A percentile compares a stretch with the other conserved stretches of the same genome.
phyloP scores from a whole-genome alignment of 2,329 filamentous ascomycete genomes.

The Colletotrichum sp. region DNA sequence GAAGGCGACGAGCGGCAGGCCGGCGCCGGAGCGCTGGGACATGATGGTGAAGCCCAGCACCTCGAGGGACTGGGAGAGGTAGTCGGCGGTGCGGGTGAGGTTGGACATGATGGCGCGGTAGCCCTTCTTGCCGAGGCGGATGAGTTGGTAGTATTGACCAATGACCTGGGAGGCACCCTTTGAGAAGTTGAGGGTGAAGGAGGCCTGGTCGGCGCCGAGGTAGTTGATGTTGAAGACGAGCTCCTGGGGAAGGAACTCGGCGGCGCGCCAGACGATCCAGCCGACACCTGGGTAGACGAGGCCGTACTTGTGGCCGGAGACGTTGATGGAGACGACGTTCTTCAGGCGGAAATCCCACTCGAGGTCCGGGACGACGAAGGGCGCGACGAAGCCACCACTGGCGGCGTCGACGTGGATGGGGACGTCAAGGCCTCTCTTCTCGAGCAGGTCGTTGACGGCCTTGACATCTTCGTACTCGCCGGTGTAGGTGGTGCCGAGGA shows the following conservation, averaged over 20 bases:
- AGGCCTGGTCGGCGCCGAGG: constrained; percentile 91
- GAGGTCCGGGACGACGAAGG: constrained; percentile 84
- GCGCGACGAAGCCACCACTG: constrained; percentile 89
- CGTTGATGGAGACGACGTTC: constrained; percentile 92
- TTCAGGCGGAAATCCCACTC: constrained; percentile 92
- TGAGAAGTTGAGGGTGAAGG: constrained; percentile 97
- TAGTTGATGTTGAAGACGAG: constrained; percentile 99
- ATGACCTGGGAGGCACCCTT: constrained; percentile 95
- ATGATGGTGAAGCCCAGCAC: constrained; percentile 85
- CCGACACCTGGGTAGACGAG: constrained; percentile 89
- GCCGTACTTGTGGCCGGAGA: constrained; percentile 86
- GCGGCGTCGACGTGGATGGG: constrained; percentile 96
- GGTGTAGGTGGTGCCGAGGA: constrained; percentile 92
- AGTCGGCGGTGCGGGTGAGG: constrained; percentile 87
- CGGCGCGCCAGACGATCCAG: constrained; percentile 88
- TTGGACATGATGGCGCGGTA: constrained; percentile 96
- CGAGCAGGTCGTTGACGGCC: constrained; percentile 84
- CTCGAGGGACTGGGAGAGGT: constrained; percentile 76
- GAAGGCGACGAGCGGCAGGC: constrained; percentile 90
- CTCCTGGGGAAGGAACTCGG: constrained; percentile 85
- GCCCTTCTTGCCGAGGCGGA: constrained; percentile 89
- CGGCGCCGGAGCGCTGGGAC: constrained; percentile 77
- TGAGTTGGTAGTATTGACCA: constrained; percentile 96
- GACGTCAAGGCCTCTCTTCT: constrained; percentile 75
- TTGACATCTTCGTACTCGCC: constrained; percentile 96